Evolutionary conservation across 1,284 basidiomycete genomes (phyloP), one percentile per base, ranked within the genome.

Genomic region (Ustilago curta): DNA sequence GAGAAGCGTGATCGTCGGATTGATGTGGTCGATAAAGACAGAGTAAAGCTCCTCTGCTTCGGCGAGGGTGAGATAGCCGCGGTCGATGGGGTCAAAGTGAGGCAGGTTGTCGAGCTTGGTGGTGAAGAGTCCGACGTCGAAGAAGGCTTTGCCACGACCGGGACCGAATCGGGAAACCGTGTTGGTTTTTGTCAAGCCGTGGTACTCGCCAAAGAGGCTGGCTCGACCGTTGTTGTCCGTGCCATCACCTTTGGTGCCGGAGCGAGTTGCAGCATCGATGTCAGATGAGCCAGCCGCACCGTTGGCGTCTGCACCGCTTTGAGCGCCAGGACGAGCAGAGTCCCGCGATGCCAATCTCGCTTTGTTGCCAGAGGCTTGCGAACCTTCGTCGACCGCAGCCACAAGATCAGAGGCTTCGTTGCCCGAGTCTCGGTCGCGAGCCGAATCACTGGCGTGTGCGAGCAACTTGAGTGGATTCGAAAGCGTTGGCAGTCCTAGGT

Each of bases 391-490:
- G 35, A 37, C 35, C 35, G 42, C 25, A 27, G 32, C 32, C 5
- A 49, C 16, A 9, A 37, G 27, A 29, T 66, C 60, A 4, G 59
- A 52, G 0, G 52, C 9, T 31, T 60, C 71, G 8, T 65, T 47
- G 12, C 58, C 68, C 8, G 59, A 54, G 23, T 75, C 72, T 4
- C 68, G 57, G 19, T 73, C 74, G 25, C 70, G 48, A 4, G 73
- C 73, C 18, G 68, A 68, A 42, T 71, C 73, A 59, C 73, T 76
- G 8, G 73, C 73, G 11, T 68, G 68, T 8, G 73, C 75, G 0
- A 77, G 60, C 37, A 77, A 54, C 27, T 77, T 77, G 54, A 77
- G 61, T 25, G 75, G 75, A 31, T 77, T 77, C 8, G 63, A 69
- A 16, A 77, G 59, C 7, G 67, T 75, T 9, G 71, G 75, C n/a